Percentiles rank a stretch among this genome's conserved stretches.
These are phyloP conservation scores for Podaxis sp. DNA, from an alignment of 768 basidiomycete genomes.

Conservation along the genomic window DNA sequence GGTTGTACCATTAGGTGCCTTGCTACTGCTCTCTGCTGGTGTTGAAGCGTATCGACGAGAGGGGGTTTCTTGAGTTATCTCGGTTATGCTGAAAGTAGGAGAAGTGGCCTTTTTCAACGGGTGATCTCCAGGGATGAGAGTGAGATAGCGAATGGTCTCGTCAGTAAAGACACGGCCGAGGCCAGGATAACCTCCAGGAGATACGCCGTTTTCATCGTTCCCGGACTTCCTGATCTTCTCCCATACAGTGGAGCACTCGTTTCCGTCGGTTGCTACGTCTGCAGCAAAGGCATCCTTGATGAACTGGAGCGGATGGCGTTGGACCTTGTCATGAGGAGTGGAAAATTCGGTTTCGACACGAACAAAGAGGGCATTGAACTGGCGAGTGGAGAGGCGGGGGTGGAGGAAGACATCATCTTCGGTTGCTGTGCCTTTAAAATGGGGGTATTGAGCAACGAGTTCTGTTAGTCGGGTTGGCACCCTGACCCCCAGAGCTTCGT, in stretches of 20 bases:
- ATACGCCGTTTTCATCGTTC: conserved; percentile 29
- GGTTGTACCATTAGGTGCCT: conserved; percentile 18
- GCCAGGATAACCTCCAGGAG: conserved; percentile 25
- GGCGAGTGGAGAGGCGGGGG: conserved; percentile 68
- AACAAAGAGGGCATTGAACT: conserved; percentile 64
- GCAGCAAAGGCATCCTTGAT: conserved; percentile 62
- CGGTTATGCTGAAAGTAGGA: conserved; percentile 27
- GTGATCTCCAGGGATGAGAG: conserved; percentile 47
- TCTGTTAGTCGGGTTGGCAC: conserved; percentile 73
- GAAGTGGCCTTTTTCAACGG: conserved; percentile 31
- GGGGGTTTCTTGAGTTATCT: conserved; percentile 16
- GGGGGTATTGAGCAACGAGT: conserved; percentile 71
- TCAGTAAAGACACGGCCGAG: conserved; percentile 63
- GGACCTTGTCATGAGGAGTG: conserved; percentile 39
- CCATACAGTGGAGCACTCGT: conserved; percentile 50
- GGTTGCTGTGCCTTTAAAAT: conserved; percentile 37
- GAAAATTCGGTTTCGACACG: conserved; percentile 59
- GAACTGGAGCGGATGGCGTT: conserved; percentile 48
- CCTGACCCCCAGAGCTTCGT: conserved; percentile 52
- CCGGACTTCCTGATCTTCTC: conserved; percentile 47
- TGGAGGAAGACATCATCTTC: conserved; percentile 48
- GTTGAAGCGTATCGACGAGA: conserved; percentile 34
- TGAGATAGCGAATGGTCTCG: conserved; percentile 59
- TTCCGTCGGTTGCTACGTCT: conserved; percentile 26
- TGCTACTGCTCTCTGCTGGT: conserved; percentile 11